A percentile compares a stretch with the other conserved stretches of the same genome.
These are phyloP conservation scores for Glonium stellatum DNA, from an alignment of 495 filamentous ascomycete genomes.

Conservation along the genomic window DNA sequence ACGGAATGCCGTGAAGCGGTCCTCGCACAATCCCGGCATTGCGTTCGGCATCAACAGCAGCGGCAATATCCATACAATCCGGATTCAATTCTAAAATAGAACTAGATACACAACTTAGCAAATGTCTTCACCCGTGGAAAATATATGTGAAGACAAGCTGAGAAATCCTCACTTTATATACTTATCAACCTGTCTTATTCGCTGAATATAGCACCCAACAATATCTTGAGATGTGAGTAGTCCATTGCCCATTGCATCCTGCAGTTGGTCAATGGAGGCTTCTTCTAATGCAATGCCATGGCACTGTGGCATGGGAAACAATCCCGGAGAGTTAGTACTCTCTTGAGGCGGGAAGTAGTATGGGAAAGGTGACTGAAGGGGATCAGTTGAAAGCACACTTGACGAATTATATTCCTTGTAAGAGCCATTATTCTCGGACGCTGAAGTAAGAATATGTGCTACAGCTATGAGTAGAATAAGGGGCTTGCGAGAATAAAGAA, in stretches of 20 bases:
- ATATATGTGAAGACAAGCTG: too few relatives aligned
- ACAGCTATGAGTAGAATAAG: too few relatives aligned
- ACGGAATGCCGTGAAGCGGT: constrained; percentile 65
- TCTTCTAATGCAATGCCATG: constrained; percentile 58
- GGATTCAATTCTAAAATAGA: constrained; percentile 55
- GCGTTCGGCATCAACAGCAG: constrained; percentile 53
- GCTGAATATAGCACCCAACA: constrained; percentile 46
- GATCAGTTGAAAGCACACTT: too few relatives aligned
- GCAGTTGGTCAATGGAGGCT: constrained; percentile 51
- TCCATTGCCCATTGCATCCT: constrained; percentile 38
- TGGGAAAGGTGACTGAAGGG: too few relatives aligned
- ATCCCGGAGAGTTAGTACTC: too few relatives aligned
- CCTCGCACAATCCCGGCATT: constrained; percentile 47
- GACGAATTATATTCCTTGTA: too few relatives aligned
- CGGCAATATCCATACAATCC: constrained; percentile 52
- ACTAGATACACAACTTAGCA: neutral
- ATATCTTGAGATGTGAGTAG: constrained; percentile 45
- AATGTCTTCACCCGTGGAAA: too few relatives aligned
- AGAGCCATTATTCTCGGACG: too few relatives aligned
- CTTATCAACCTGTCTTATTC: constrained; percentile 47
- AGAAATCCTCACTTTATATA: constrained; percentile 50
- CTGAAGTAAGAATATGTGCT: too few relatives aligned
- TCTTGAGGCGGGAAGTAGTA: too few relatives aligned
- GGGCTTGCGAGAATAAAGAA: too few relatives aligned
- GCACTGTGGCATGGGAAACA: constrained; percentile 59